Base-by-base conservation (phyloP, 2,329 filamentous ascomycete species). In the Myotisia sp. region DNA sequence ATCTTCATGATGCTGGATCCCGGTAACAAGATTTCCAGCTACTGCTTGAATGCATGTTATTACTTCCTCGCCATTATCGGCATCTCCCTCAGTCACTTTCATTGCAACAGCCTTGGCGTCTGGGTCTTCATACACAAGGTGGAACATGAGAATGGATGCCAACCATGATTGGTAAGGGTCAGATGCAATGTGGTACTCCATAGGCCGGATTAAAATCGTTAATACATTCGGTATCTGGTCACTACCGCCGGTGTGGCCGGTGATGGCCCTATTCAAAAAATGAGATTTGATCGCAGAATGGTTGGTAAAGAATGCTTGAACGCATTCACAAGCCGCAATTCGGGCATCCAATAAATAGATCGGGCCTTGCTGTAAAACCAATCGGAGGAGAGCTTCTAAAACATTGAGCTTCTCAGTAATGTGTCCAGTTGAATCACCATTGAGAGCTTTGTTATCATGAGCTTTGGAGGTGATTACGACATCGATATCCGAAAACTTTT, bases 161-260 rank as follows among this genome's bases (percentile, higher is more conserved):
- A 95, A 87, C 80, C 87, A 94, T 40, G 76, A 70, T 29, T 83
- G 75, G 53, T 93, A 93, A 0, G 86, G 83, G 51, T 98, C 90
- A 23, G 67, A 66, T 12, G 71, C 66, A n/a, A 69, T 61, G 27
- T 72, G 64, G 12, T 67, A 67, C 27, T 73, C 66, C 2, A 73
- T 64, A 3, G 79, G 73, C 18, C 74, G 71, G 26, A 95, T 65
- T 14, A 98, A 62, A 3, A 85, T 84, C 7, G 79, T 85, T 40
- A 98, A 59, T 8, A 92, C 80, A 54, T 98, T 98, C 8, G 85
- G 79, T 3, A 81, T 79, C 49, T 90, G 81, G 49, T 92, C 79
- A 28, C 74, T 69, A 1, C 79, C 81, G 26, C 76, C 76, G 33
- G 68, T 63, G 54, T 94, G 83, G 0, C 87, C 86, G 39, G 87